These are phyloP conservation scores for Talinum fruticosum DNA, from an alignment of 148 eudicot genomes.

Conservation along the genomic window DNA sequence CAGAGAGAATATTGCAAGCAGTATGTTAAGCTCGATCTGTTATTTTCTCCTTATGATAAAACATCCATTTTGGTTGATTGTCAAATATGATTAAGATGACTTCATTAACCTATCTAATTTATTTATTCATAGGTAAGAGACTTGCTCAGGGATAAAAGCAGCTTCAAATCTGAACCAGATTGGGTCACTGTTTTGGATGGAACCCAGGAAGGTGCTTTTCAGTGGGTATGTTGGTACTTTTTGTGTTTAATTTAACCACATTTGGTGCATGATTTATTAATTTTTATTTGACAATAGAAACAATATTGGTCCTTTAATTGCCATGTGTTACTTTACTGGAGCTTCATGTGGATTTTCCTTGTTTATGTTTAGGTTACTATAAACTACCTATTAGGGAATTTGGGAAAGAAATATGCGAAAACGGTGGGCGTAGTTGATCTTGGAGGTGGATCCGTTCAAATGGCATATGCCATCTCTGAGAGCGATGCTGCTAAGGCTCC, in stretches of 20 bases:
- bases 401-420: slow-evolving; percentile 67
- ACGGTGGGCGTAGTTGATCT: slow-evolving; percentile 99
- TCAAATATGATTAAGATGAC: neutral
- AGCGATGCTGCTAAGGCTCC: slow-evolving; percentile 90
- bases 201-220: slow-evolving; percentile 95
- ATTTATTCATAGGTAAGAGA: slow-evolving; percentile 61
- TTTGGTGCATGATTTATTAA: slow-evolving; percentile 10
- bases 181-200: slow-evolving; percentile 94
- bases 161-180: slow-evolving; percentile 55
- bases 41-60: neutral
- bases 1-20: slow-evolving; percentile 90
- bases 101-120: slow-evolving; percentile 1
- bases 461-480: slow-evolving; percentile 97
- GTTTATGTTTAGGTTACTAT: slow-evolving; percentile 68
- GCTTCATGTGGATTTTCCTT: slow-evolving; percentile 16
- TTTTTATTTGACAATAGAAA: slow-evolving; percentile 4
- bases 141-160: slow-evolving; percentile 60
- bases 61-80: slow-evolving; percentile 5
- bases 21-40: slow-evolving; percentile 39
- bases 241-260: neutral
- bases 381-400: slow-evolving; percentile 71
- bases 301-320: neutral
- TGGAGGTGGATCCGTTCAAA: slow-evolving; percentile 99
- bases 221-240: slow-evolving; percentile 67
- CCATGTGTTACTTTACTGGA: neutral